phyloP scores from a whole-genome alignment of 2,329 filamentous ascomycete genomes.

The Helminthosporium solani region DNA sequence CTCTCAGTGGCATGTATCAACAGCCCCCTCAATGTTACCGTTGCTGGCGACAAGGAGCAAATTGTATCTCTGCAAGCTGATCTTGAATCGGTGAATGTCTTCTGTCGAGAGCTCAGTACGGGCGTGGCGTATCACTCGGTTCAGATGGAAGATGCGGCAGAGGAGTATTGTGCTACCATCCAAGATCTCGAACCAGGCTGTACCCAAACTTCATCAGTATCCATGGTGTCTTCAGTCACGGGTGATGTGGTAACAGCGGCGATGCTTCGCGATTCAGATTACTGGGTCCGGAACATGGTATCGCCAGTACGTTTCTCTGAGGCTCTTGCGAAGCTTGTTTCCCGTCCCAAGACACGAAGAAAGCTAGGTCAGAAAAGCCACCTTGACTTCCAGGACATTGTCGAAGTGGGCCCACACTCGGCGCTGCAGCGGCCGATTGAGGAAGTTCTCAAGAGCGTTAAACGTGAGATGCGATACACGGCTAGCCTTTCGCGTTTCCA shows the following conservation, averaged over 20 bases:
- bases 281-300: constrained; percentile 8
- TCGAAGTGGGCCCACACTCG: constrained; percentile 13
- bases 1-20: constrained; percentile 32
- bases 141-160: constrained; percentile 37
- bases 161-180: neutral
- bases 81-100: constrained; percentile 38
- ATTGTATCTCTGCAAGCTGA: constrained; percentile 31
- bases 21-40: constrained; percentile 41
- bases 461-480: constrained; percentile 20
- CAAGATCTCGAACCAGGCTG: constrained; percentile 11
- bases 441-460: neutral
- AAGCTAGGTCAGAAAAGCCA: neutral
- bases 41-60: constrained; percentile 44
- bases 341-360: neutral
- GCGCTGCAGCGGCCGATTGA: constrained; percentile 3
- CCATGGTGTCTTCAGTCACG: constrained; percentile 7
- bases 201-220: constrained; percentile 12
- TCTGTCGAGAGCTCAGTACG: constrained; percentile 42
- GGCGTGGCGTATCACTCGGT: constrained; percentile 47
- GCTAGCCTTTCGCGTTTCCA: constrained; percentile 9
- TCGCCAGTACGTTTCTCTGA: constrained; percentile 3
- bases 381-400: neutral
- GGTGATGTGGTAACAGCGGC: neutral
- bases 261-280: neutral
- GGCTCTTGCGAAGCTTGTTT: constrained; percentile 18